Percentiles rank a stretch among this genome's conserved stretches.
phyloP scores from a whole-genome alignment of 441 rosid genomes.

The Eutrema salsugineum region DNA sequence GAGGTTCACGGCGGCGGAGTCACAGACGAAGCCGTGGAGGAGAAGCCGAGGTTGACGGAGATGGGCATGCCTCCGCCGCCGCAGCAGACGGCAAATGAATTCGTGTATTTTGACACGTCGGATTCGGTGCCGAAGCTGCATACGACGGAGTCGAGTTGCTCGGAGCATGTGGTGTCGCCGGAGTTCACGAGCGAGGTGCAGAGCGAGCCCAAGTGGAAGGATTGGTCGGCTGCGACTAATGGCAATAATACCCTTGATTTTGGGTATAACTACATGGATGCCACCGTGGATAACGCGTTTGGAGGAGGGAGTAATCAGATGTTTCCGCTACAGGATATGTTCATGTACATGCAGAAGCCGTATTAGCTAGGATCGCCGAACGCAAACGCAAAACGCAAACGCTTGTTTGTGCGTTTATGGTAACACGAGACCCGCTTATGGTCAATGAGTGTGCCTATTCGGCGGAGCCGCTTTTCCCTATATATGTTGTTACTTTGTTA shows the following conservation, averaged over 20 bases:
- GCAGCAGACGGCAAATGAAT: conserved; percentile 18
- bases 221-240: conserved; percentile 35
- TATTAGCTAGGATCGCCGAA: conserved; percentile 29
- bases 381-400: not conserved
- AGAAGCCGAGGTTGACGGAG: conserved; percentile 41
- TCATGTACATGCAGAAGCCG: conserved; percentile 67
- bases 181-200: conserved; percentile 86
- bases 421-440: conserved; percentile 53
- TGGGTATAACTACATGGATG: conserved; percentile 52
- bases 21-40: conserved; percentile 28
- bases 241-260: conserved; percentile 38
- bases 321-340: conserved; percentile 81
- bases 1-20: conserved; percentile 7
- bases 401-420: conserved; percentile 22
- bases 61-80: conserved; percentile 32
- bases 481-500: too few species aligned
- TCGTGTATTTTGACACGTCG: conserved; percentile 56
- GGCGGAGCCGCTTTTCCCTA: conserved; percentile 18
- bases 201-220: conserved; percentile 72
- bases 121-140: conserved; percentile 85
- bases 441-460: conserved; percentile 61
- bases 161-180: conserved; percentile 88
- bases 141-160: conserved; percentile 92
- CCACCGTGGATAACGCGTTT: conserved; percentile 39
- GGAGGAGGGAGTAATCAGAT: conserved; percentile 47